phyloP scores from a whole-genome alignment of 2,329 filamentous ascomycete genomes.

The Dactylellina parvicollis region DNA sequence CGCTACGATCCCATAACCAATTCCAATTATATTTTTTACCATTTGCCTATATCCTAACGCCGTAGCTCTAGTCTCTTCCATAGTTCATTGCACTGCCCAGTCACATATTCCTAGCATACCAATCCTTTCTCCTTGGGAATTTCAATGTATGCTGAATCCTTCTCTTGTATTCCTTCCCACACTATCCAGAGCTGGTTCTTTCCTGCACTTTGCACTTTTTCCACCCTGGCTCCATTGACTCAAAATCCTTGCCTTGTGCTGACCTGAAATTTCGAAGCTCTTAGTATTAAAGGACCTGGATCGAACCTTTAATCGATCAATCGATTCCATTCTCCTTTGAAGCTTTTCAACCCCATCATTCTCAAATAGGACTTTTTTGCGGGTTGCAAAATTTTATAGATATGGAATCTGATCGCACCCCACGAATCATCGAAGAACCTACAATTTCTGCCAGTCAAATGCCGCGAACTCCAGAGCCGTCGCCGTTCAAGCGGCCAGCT shows the following conservation, averaged over 20 bases:
- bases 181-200: not conserved
- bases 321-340: not conserved
- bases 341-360: not conserved
- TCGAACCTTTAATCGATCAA: conserved; percentile 17
- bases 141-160: conserved; percentile 42
- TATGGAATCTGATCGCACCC: conserved; percentile 31
- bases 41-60: conserved; percentile 43
- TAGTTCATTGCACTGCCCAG: conserved; percentile 5
- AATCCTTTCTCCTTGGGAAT: not conserved
- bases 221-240: conserved; percentile 13
- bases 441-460: conserved; percentile 19
- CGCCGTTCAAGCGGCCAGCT: conserved; percentile 44
- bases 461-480: conserved; percentile 49
- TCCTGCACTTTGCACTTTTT: not conserved
- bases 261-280: not conserved
- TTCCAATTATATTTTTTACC: not conserved
- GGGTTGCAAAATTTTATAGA: conserved; percentile 21
- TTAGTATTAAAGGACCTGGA: conserved; percentile 19
- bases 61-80: conserved; percentile 41
- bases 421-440: conserved; percentile 8
- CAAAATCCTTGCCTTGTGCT: not conserved
- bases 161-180: conserved; percentile 9
- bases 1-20: conserved; percentile 8
- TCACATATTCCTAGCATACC: conserved; percentile 23
- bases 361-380: not conserved